Evolutionary conservation across 768 basidiomycete species (phyloP).

Genomic region (Pholiota conissans): DNA sequence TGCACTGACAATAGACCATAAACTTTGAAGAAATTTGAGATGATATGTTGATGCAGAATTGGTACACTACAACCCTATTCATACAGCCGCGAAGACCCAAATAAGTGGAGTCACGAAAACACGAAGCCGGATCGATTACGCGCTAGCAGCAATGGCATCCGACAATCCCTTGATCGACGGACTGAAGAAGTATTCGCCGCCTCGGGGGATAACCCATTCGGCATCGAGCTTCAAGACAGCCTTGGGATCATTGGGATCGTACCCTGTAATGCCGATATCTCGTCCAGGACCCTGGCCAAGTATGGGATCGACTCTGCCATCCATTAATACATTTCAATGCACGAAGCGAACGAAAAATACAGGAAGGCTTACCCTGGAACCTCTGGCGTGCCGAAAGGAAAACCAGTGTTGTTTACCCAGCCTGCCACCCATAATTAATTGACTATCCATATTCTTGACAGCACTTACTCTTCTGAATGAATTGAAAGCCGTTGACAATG

Average conservation of each 20-base stretch:
- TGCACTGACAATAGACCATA: too few species aligned
- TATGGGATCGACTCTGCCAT: constrained; percentile 23
- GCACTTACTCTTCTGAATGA: constrained; percentile 38
- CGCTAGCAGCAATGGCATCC: constrained; percentile 25
- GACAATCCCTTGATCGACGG: constrained; percentile 48
- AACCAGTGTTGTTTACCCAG: constrained; percentile 38
- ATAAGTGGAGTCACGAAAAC: not conserved
- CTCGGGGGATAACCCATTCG: constrained; percentile 42
- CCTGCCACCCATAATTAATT: constrained; percentile 18
- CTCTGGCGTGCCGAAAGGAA: constrained; percentile 32
- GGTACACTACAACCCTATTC: too few species aligned
- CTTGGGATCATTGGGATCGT: constrained; percentile 49
- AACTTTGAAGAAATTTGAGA: too few species aligned
- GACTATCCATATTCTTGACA: not conserved
- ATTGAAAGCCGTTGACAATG: constrained; percentile 40
- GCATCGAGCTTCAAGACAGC: constrained; percentile 27
- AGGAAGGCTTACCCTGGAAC: constrained; percentile 34
- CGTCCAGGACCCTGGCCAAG: constrained; percentile 22
- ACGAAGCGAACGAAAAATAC: not conserved
- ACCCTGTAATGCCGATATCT: constrained; percentile 27
- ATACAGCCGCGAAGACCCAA: not conserved
- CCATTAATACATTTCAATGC: constrained; percentile 6
- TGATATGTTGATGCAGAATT: too few species aligned
- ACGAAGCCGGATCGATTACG: constrained; percentile 3
- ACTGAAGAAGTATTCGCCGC: constrained; percentile 56